Percentiles rank a stretch among this genome's conserved stretches.
These are phyloP conservation scores for Phaeoacremonium minimum DNA, from an alignment of 2,329 filamentous ascomycete genomes.

Conservation along the genomic window DNA sequence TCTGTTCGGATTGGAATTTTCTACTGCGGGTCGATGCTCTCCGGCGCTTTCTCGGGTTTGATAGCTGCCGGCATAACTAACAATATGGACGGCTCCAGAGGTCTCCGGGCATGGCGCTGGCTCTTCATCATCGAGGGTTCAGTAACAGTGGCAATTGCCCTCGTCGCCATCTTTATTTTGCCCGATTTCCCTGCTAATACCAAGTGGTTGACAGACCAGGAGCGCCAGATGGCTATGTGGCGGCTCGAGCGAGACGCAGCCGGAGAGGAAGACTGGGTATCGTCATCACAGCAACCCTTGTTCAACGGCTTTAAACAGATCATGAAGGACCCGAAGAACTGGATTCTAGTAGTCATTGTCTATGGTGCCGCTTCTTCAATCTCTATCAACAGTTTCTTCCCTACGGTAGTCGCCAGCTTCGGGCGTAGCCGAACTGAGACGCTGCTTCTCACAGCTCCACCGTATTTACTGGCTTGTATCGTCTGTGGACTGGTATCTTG, in stretches of 20 bases:
- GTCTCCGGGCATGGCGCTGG: conserved; percentile 60
- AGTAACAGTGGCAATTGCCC: conserved; percentile 9
- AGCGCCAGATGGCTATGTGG: conserved; percentile 11
- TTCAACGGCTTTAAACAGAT: conserved; percentile 14
- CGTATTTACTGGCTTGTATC: conserved; percentile 1
- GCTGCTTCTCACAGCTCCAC: conserved; percentile 2
- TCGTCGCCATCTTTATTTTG: conserved; percentile 8
- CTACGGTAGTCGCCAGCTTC: conserved; percentile 9
- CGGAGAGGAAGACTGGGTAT: conserved; percentile 15
- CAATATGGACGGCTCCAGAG: conserved; percentile 56
- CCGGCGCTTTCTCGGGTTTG: conserved; percentile 66
- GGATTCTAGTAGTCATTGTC: conserved; percentile 13
- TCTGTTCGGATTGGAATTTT: conserved; percentile 61
- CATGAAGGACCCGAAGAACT: conserved; percentile 13
- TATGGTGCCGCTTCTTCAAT: conserved; percentile 13
- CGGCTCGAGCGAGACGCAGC: conserved; percentile 13
- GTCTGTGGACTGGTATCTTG: conserved; percentile 5
- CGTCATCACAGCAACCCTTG: conserved; percentile 9
- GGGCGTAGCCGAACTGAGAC: background rate
- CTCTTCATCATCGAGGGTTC: conserved; percentile 55
- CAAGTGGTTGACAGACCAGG: conserved; percentile 11
- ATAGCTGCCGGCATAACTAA: conserved; percentile 61
- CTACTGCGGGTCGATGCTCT: conserved; percentile 65
- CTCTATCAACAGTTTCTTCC: conserved; percentile 16
- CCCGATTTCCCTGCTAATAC: conserved; percentile 13